A percentile compares a stretch with the other conserved stretches of the same genome.
Evolutionary conservation across 2,329 filamentous ascomycete species (phyloP).

Genomic region (Fusarium xyrophilum): DNA sequence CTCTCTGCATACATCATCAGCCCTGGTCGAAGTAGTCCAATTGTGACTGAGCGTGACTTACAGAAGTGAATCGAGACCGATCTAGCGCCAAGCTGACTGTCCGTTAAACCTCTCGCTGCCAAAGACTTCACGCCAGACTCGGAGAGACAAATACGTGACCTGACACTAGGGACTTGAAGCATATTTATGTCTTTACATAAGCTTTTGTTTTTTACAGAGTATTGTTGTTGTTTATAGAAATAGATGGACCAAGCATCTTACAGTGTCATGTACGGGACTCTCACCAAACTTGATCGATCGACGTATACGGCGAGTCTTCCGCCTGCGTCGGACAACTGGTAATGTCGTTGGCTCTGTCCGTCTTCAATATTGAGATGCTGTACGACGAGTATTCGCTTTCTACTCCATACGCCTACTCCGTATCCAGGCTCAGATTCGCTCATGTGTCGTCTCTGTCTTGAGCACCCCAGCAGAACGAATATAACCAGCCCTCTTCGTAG

Average conservation of each 20-base stretch:
- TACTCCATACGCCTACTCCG: not conserved
- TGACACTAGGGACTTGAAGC: not conserved
- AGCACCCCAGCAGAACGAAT: not conserved
- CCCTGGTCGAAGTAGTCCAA: not conserved
- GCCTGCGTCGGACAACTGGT: not conserved
- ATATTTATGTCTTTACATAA: not conserved
- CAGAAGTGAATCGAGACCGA: not conserved
- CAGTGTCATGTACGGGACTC: not conserved
- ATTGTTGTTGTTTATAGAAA: not conserved
- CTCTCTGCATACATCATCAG: not conserved
- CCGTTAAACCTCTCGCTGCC: not conserved
- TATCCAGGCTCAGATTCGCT: not conserved
- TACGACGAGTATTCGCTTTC: not conserved
- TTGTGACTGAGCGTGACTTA: not conserved
- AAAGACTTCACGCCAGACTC: not conserved
- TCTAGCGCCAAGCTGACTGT: not conserved
- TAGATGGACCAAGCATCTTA: not conserved
- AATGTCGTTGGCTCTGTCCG: not conserved
- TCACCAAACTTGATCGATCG: not conserved
- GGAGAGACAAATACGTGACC: not conserved
- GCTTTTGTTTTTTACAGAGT: not conserved
- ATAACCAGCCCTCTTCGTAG: not conserved
- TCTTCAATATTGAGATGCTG: not conserved
- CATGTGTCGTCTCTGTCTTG: too few species aligned
- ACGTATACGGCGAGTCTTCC: not conserved